A percentile compares a stretch with the other conserved stretches of the same genome.
These are phyloP conservation scores for Cucumis melo DNA, from an alignment of 306 rosid species.

Conservation along the genomic window DNA sequence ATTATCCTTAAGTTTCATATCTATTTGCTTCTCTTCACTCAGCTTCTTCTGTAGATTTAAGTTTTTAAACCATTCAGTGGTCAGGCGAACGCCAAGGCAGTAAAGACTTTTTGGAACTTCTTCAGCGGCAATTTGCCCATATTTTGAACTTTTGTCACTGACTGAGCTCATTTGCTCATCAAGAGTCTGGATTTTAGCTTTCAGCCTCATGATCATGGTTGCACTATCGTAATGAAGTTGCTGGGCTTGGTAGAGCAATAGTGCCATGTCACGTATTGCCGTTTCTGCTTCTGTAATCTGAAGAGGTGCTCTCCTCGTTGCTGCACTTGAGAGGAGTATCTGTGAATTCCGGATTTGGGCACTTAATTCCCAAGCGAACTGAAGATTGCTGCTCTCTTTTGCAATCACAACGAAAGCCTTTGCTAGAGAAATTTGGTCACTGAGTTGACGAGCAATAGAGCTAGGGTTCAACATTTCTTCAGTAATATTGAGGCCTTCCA, in stretches of 20 bases:
- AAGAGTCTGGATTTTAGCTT: slow-evolving; percentile 53
- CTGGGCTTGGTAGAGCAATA: slow-evolving; percentile 55
- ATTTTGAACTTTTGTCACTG: slow-evolving; percentile 58
- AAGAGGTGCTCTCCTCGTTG: slow-evolving; percentile 51
- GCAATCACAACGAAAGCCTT: slow-evolving; percentile 66
- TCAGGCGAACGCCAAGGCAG: slow-evolving; percentile 57
- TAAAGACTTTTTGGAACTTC: slow-evolving; percentile 62
- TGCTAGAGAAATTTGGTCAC: slow-evolving; percentile 63
- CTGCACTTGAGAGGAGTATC: slow-evolving; percentile 59
- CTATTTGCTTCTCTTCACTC: slow-evolving; percentile 29
- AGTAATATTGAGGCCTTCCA: slow-evolving; percentile 62
- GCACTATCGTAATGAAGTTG: slow-evolving; percentile 74
- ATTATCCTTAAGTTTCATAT: slow-evolving; percentile 40
- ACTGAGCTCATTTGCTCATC: slow-evolving; percentile 56
- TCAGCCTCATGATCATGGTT: slow-evolving; percentile 69
- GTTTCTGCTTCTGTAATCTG: slow-evolving; percentile 37
- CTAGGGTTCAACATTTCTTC: slow-evolving; percentile 55
- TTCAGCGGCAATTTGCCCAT: slow-evolving; percentile 75
- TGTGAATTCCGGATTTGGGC: slow-evolving; percentile 67
- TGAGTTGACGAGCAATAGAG: slow-evolving; percentile 48
- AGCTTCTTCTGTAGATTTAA: slow-evolving; percentile 33
- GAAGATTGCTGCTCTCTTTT: slow-evolving; percentile 61
- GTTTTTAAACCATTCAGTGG: slow-evolving; percentile 52
- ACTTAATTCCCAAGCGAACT: slow-evolving; percentile 77
- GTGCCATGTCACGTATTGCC: slow-evolving; percentile 49